Evolutionary conservation across 768 basidiomycete species (phyloP).

Genomic region (Chalciporus piperatus): DNA sequence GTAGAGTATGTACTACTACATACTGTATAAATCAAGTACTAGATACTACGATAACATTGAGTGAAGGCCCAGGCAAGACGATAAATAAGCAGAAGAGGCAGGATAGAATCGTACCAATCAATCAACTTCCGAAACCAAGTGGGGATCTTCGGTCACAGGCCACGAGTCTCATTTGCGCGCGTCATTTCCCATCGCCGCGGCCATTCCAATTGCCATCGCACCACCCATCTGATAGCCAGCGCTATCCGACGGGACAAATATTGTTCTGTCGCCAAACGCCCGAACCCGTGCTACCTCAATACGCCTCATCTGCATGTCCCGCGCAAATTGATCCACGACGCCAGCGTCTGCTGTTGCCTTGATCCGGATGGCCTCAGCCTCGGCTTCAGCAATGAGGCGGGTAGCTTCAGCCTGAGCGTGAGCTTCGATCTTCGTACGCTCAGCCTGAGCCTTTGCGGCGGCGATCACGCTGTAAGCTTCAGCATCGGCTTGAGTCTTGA

Average conservation of each 20-base stretch:
- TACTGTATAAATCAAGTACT: neutral
- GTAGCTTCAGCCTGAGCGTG: constrained; percentile 78
- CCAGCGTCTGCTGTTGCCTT: constrained; percentile 62
- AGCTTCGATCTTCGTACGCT: constrained; percentile 65
- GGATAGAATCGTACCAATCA: neutral
- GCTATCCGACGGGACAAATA: constrained; percentile 69
- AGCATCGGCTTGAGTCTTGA: constrained; percentile 66
- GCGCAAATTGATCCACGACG: constrained; percentile 63
- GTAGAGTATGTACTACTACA: too few relatives aligned
- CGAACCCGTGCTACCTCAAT: constrained; percentile 59
- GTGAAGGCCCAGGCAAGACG: neutral
- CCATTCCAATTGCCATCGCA: constrained; percentile 68
- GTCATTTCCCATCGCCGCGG: constrained; percentile 55
- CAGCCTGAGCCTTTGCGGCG: constrained; percentile 70
- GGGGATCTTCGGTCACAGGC: neutral
- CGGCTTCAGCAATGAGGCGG: constrained; percentile 70
- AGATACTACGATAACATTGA: neutral
- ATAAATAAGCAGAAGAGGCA: neutral
- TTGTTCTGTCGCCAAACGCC: constrained; percentile 66
- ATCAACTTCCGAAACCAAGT: too few relatives aligned
- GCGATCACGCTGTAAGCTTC: constrained; percentile 74
- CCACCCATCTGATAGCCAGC: constrained; percentile 56
- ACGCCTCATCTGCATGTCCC: constrained; percentile 72
- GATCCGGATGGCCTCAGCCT: constrained; percentile 63
- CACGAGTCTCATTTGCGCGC: constrained; percentile 13